Evolutionary conservation across 2,329 filamentous ascomycete species (phyloP).

Genomic region (Rhynchosporium agropyri): DNA sequence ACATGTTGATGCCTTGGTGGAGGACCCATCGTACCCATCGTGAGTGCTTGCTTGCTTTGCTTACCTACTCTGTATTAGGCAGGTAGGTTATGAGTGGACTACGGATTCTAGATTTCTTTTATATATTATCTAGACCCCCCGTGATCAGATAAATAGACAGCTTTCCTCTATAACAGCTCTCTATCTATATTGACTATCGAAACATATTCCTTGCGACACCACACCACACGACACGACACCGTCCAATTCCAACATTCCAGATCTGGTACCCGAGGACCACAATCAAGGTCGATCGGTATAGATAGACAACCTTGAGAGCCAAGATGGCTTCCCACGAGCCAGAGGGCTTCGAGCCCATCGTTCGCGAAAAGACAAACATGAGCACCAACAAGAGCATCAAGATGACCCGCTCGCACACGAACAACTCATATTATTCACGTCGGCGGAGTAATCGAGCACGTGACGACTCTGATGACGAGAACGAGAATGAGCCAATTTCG

Average conservation of each 20-base stretch:
- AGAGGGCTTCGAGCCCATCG: slow-evolving; percentile 15
- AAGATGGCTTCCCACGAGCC: slow-evolving; percentile 7
- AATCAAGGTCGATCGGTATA: not conserved
- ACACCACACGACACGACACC: not conserved
- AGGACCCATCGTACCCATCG: not conserved
- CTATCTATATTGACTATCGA: slow-evolving; percentile 1
- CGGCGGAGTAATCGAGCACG: slow-evolving; percentile 26
- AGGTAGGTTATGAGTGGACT: not conserved
- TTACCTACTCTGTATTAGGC: not conserved
- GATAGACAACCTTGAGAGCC: not conserved
- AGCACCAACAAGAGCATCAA: slow-evolving; percentile 4
- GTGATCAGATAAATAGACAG: not conserved
- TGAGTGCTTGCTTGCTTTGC: not conserved
- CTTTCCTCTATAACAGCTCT: not conserved
- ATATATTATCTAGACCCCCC: slow-evolving; percentile 5
- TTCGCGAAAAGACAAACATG: slow-evolving; percentile 8
- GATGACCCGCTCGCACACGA: slow-evolving; percentile 24
- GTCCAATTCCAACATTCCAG: not conserved
- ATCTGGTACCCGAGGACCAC: slow-evolving; percentile 4
- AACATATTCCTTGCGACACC: not conserved
- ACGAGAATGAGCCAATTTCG: slow-evolving; percentile 28
- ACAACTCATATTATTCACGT: slow-evolving; percentile 28
- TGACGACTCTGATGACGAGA: slow-evolving; percentile 33
- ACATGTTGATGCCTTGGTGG: too few relatives aligned
- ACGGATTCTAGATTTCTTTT: not conserved